phyloP scores from a whole-genome alignment of 2,329 filamentous ascomycete species.

The Aureobasidium namibiae region DNA sequence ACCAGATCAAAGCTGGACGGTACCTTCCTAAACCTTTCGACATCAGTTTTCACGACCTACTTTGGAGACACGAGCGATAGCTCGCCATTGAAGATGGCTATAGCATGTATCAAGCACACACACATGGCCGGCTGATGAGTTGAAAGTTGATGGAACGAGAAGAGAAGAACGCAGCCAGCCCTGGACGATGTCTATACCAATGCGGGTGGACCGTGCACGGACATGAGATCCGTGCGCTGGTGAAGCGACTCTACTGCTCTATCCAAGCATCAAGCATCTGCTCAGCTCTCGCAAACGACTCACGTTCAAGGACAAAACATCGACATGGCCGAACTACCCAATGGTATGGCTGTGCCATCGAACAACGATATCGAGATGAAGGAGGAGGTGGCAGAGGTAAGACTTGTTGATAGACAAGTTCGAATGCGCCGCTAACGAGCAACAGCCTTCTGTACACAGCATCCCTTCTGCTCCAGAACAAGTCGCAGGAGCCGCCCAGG shows the following conservation, averaged over 20 bases:
- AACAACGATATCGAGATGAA: slow-evolving; percentile 28
- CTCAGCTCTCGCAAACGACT: not conserved
- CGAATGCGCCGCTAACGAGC: not conserved
- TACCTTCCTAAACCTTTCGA: not conserved
- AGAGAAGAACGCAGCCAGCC: not conserved
- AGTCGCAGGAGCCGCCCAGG: slow-evolving; percentile 11
- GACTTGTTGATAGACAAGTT: not conserved
- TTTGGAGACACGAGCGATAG: not conserved
- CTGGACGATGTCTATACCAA: not conserved
- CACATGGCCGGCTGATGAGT: not conserved
- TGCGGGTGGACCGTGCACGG: not conserved
- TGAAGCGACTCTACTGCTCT: not conserved
- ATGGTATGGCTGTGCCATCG: slow-evolving; percentile 17
- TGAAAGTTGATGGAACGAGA: not conserved
- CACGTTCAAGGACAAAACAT: not conserved
- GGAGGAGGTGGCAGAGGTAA: slow-evolving; percentile 25
- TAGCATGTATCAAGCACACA: not conserved
- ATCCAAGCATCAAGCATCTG: not conserved
- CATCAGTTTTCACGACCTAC: not conserved
- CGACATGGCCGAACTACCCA: slow-evolving; percentile 24
- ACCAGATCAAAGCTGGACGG: not conserved
- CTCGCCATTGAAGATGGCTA: not conserved
- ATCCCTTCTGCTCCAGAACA: slow-evolving; percentile 13
- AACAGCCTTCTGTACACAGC: not conserved
- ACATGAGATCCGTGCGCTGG: no score